Evolutionary conservation across 768 basidiomycete genomes (phyloP), one percentile per base, ranked within the genome.

Genomic region (Pholiota microspora): DNA sequence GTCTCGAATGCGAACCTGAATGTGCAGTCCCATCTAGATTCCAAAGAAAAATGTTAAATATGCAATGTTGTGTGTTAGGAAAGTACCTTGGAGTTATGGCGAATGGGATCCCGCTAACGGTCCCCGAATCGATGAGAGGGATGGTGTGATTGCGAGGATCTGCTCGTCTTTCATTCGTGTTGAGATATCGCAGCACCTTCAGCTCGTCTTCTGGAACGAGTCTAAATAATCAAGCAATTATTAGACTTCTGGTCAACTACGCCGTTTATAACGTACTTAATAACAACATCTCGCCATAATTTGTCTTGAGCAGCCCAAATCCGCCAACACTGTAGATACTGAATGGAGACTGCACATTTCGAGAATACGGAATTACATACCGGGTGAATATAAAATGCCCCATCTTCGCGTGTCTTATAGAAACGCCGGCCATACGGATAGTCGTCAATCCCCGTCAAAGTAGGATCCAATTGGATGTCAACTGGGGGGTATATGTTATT

Each of bases 61-160:
- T 36, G 31, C 15, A 6, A n/a, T n/a, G 4, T 16, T 16, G 35
- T n/a, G n/a, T 5, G 3, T 36, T 36, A 7, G 35, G 35, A 18
- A 36, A 15, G 13, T 36, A 36, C 35, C 35, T 36, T 8, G 35
- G n/a, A 12, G 35, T 36, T 36, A 16, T 36, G n/a, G 35, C 10
- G n/a, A 35, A 35, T 35, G 34, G n/a, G 34, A 35, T 12, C 55
- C 60, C 48, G 24, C 59, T 56, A n/a, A 59, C 59, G 9, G 28
- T 42, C 2, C 62, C 7, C n/a, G 51, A 64, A 2, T 62, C 62
- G 2, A 66, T 13, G 12, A 58, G 42, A 24, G 25, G 56, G 3
- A 64, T 59, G 0, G 62, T 62, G 36, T 60, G 61, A 44, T 66
- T 66, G 15, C 57, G 50, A 13, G 62, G 58, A 36, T 66, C 58